phyloP scores from a whole-genome alignment of 257 asterid genomes.

The Petunia axillaris region DNA sequence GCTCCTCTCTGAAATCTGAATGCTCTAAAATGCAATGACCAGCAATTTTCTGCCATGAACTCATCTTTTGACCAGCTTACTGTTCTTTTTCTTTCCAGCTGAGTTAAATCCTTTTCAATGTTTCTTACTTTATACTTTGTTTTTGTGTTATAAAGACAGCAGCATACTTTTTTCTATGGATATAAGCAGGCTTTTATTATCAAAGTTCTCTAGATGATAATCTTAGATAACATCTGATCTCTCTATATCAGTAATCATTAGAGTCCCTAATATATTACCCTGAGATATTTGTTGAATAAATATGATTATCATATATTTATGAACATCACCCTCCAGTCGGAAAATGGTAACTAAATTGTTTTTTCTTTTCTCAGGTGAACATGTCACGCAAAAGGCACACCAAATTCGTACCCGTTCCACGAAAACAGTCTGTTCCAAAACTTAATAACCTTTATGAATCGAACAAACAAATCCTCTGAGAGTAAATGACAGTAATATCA shows the following conservation, averaged over 20 bases:
- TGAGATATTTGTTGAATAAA: not conserved
- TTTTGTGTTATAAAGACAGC: not conserved
- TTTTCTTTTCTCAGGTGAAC: no score
- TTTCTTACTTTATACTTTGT: not conserved
- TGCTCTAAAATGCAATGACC: no score
- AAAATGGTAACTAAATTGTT: no score
- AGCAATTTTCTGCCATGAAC: not conserved
- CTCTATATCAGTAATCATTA: not conserved
- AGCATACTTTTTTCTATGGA: not conserved
- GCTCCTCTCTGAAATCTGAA: not conserved
- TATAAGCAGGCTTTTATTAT: not conserved
- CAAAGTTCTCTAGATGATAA: not conserved
- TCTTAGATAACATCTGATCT: no score
- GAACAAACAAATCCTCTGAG: not conserved
- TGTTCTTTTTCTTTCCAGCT: not conserved
- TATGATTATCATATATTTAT: no score
- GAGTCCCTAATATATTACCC: not conserved
- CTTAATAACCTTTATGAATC: slow-evolving; percentile 19
- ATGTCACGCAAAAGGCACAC: not conserved
- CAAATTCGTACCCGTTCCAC: not conserved
- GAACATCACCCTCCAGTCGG: no score
- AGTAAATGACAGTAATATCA: slow-evolving; percentile 2
- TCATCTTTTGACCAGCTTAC: not conserved
- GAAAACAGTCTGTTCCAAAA: not conserved
- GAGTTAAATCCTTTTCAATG: not conserved